Base-by-base conservation (phyloP, 208 protist genomes). In the Leishmania guyanensis region DNA sequence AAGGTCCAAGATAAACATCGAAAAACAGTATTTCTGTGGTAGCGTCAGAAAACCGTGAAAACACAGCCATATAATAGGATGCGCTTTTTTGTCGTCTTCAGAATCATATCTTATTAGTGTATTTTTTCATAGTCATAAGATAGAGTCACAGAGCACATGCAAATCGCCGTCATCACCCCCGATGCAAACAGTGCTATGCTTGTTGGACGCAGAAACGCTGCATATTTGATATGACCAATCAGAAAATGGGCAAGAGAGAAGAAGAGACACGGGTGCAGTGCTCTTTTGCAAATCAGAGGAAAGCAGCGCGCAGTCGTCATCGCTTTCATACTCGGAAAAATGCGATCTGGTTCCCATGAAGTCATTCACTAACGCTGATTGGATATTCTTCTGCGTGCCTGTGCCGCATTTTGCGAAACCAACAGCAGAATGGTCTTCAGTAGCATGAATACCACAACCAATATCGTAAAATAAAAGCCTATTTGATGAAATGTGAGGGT, bases 401-500 rank as follows among this genome's bases (percentile, higher is more conserved):
- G 26, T 62, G 29, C 29, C 29, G 20, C 20, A 8, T n/a, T 54
- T 54, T 6, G 16, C 20, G 20, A 73, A 4, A 54, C 20, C 16
- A 51, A 26, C 26, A 16, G 46, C 36, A 10, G 26, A n/a, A 8
- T 73, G 9, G 46, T 22, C 46, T n/a, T 73, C 69, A 29, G 69
- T 22, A 4, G 46, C 20, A 29, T 20, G 33, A n/a, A 54, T 36
- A 33, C 5, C 3, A 51, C 46, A 22, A 22, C 50, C 33, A 2
- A 84, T 76, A 71, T 89, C 76, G 68, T 81, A 86, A 29, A 83
- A 22, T 43, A 89, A 72, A 20, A 94, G 26, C 46, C 74, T 74
- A 54, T 92, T 92, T 0, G 78, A 85, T 17, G 85, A 81, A 14
- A 90, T 46, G 36, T 91, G 84, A 0, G 91, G 89, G 75, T 87